A percentile compares a stretch with the other conserved stretches of the same genome.
Conservation (phyloP, 2,329 filamentous ascomycete species). For the Pestalotiopsis sp. region DNA sequence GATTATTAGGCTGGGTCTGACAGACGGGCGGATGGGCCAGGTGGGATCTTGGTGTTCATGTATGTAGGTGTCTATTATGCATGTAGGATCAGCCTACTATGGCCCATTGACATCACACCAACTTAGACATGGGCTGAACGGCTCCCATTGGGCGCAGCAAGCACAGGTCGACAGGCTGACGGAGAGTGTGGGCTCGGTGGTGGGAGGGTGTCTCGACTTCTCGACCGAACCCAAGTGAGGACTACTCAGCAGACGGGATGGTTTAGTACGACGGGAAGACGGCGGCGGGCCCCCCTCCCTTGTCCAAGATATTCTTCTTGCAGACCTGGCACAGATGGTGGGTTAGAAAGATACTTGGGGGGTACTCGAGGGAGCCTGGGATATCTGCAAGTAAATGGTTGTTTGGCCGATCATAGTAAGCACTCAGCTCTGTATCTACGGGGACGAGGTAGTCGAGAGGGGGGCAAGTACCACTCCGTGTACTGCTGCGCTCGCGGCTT, state of each 20-base stretch:
- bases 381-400: background rate
- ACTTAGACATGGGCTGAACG: background rate
- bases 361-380: background rate
- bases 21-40: background rate
- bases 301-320: background rate
- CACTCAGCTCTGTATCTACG: background rate
- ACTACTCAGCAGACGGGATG: conserved; percentile 8
- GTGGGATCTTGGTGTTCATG: conserved; percentile 4
- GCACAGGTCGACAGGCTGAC: conserved; percentile 6
- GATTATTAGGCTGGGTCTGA: conserved; percentile 6
- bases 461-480: background rate
- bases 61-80: background rate
- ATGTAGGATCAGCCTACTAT: conserved; percentile 7
- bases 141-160: background rate
- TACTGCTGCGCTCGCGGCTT: background rate
- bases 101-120: conserved; percentile 11
- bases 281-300: background rate
- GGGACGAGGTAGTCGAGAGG: background rate
- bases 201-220: background rate
- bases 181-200: background rate
- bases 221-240: background rate
- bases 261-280: conserved; percentile 10
- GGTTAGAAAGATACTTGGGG: background rate
- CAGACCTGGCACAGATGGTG: background rate
- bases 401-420: conserved; percentile 5